phyloP scores from a whole-genome alignment of 139 green algal species.

The Closterium sp. region DNA sequence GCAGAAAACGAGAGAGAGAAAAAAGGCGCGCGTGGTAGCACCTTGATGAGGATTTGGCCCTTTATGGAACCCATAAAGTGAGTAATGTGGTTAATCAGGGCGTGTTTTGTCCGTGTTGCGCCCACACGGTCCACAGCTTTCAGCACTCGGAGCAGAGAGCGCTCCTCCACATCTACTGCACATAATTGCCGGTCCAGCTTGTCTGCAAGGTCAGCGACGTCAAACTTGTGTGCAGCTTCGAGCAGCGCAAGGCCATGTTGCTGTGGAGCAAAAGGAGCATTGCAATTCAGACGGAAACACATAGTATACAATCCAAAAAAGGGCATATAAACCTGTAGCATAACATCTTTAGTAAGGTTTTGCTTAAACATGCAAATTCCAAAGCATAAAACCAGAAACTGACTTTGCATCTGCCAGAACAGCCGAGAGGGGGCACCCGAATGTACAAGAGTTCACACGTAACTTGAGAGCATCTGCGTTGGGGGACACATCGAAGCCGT shows the following conservation, averaged over 20 bases:
- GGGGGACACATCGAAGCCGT: too few relatives aligned
- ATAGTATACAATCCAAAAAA: not conserved
- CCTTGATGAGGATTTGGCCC: not conserved
- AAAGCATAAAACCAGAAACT: too few relatives aligned
- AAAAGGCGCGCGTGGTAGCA: not conserved
- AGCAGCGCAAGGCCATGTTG: not conserved
- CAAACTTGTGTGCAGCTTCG: not conserved
- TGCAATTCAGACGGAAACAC: not conserved
- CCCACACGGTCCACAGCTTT: not conserved
- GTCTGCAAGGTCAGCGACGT: not conserved
- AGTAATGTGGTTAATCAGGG: not conserved
- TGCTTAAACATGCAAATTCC: too few relatives aligned
- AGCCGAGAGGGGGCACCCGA: too few relatives aligned
- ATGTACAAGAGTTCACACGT: too few relatives aligned
- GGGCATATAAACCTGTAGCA: not conserved
- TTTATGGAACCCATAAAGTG: not conserved
- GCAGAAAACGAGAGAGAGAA: not conserved
- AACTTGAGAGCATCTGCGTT: too few relatives aligned
- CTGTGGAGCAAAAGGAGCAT: not conserved
- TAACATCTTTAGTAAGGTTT: not conserved
- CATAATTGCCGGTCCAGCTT: not conserved
- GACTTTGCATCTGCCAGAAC: too few relatives aligned
- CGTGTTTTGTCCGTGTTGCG: not conserved
- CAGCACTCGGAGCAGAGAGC: not conserved
- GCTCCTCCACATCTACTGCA: not conserved